Evolutionary conservation across 2,329 filamentous ascomycete genomes (phyloP), one percentile per base, ranked within the genome.

Genomic region (Alternaria arbusti): DNA sequence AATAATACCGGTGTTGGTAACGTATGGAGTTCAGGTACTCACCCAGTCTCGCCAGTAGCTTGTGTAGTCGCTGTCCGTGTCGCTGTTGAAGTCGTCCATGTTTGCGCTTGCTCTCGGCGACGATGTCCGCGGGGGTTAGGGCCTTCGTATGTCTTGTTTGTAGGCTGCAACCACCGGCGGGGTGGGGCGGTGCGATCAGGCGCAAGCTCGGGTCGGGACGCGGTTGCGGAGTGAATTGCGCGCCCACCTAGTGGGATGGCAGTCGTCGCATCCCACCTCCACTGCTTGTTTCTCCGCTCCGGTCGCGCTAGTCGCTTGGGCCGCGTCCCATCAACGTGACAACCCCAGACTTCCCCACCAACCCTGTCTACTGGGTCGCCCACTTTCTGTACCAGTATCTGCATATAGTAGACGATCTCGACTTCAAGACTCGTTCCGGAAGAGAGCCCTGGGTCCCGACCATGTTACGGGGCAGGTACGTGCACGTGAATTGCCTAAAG

Each of bases 41-140:
- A 98, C 96, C 96, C 96, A 99, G 84, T 99, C 96, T 81, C 95
- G 87, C 96, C 96, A 99, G 82, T 98, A 99, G 83, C 94, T 98
- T 52, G 96, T 97, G 81, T 98, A 99, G 84, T 99, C 96, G 82
- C 94, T 97, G 80, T 99, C 96, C 12, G 94, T 97, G 82, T 99
- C 96, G 79, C 94, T 97, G 71, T 93, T 94, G 82, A 96, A 98
- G 83, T 98, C 95, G 80, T 98, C 96, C 96, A 98, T 98, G 75
- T 65, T 40, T 75, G 68, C 60, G 65, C 64, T 63, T 70, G 45
- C 66, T 65, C 32, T 47, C 60, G 47, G 50, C 43, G 52, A 44
- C 36, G 50, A 25, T 57, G 22, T 36, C 45, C 46, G 43, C 17
- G 15, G 30, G 30, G 54, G 23, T 46, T 57, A 13, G 23, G 40